Conservation (phyloP, 1,139 yeast genomes). For the Kluyveromyces sp. region DNA sequence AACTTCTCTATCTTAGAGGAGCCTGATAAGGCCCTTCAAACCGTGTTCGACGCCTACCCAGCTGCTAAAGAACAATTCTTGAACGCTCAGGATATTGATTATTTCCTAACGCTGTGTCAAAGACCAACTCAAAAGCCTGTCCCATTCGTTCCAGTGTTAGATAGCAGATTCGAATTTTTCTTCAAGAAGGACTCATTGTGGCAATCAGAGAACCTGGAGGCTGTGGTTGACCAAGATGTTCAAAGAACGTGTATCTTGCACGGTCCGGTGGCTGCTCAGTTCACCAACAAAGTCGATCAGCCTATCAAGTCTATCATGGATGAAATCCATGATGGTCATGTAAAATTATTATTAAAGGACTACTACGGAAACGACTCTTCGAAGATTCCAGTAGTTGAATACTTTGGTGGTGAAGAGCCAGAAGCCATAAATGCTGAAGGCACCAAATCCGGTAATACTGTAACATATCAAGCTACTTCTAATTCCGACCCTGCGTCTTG, state of each 20-base stretch:
- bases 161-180: slow-evolving; percentile 89
- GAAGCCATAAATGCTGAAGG: slow-evolving; percentile 36
- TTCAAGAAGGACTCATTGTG: slow-evolving; percentile 98
- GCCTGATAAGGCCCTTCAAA: slow-evolving; percentile 56
- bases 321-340: slow-evolving; percentile 84
- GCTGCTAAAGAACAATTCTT: slow-evolving; percentile 73
- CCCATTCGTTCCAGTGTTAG: slow-evolving; percentile 93
- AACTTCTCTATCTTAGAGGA: slow-evolving; percentile 57
- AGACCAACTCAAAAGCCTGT: slow-evolving; percentile 93
- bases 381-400: slow-evolving; percentile 79
- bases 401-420: slow-evolving; percentile 66
- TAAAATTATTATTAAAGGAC: slow-evolving; percentile 59
- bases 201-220: slow-evolving; percentile 97
- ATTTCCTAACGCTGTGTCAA: slow-evolving; percentile 76
- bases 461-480: slow-evolving; percentile 44
- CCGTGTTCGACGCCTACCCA: slow-evolving; percentile 62
- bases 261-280: slow-evolving; percentile 98
- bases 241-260: slow-evolving; percentile 97
- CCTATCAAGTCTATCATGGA: slow-evolving; percentile 90
- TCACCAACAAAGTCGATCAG: slow-evolving; percentile 77
- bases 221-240: slow-evolving; percentile 93
- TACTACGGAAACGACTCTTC: slow-evolving; percentile 64
- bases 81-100: slow-evolving; percentile 93
- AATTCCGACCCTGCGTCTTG: slow-evolving; percentile 52
- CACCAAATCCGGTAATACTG: slow-evolving; percentile 34